These are phyloP conservation scores for Rhodocollybia butyracea DNA, from an alignment of 768 basidiomycete species.

Conservation along the genomic window DNA sequence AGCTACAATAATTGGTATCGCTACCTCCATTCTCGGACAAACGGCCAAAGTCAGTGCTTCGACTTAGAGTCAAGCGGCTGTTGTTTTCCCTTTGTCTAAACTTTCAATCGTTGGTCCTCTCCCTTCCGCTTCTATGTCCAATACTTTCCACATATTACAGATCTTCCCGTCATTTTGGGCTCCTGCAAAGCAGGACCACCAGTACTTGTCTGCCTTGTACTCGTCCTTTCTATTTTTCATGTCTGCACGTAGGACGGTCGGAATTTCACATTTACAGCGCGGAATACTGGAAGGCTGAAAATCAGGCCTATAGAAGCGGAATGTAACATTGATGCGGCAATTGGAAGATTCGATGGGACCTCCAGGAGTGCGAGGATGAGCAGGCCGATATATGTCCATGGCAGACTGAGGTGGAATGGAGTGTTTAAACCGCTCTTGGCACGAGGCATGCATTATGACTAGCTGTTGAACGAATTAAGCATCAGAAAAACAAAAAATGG, in stretches of 20 bases:
- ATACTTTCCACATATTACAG: constrained; percentile 69
- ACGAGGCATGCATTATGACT: constrained; percentile 84
- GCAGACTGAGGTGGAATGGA: constrained; percentile 67
- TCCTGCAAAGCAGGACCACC: constrained; percentile 81
- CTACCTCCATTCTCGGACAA: no score
- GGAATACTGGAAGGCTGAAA: constrained; percentile 66
- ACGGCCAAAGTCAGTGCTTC: background rate
- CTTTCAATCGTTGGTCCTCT: constrained; percentile 44
- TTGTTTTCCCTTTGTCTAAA: constrained; percentile 1
- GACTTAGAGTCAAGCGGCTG: background rate
- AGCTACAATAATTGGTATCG: no score
- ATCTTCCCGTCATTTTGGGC: constrained; percentile 84
- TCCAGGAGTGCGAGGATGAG: constrained; percentile 31
- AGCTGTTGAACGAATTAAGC: constrained; percentile 40
- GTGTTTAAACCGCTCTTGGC: constrained; percentile 82
- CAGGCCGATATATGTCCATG: constrained; percentile 71
- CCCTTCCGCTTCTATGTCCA: constrained; percentile 68
- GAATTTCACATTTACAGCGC: constrained; percentile 68
- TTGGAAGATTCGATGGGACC: constrained; percentile 46
- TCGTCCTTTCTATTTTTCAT: constrained; percentile 70
- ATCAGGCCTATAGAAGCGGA: constrained; percentile 84
- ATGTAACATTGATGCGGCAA: constrained; percentile 81
- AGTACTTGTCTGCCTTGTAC: constrained; percentile 58
- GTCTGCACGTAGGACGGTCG: constrained; percentile 68
- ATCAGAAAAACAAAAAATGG: constrained; percentile 2